Conservation (phyloP, 768 basidiomycete genomes). For the Favolaschia claudopus region DNA sequence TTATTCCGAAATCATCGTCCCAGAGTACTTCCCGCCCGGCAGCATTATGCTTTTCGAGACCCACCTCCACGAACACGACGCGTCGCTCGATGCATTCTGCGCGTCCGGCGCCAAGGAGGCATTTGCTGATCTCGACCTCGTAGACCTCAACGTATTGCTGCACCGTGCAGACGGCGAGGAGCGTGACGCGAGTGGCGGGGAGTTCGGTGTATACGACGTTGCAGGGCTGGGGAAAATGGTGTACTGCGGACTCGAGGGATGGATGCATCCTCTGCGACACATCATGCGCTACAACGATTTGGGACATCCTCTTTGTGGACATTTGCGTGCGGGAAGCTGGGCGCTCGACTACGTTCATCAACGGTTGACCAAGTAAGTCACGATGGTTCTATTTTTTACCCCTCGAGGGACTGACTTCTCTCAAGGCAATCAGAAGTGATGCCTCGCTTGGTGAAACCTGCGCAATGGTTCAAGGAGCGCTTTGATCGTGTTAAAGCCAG, state of each 20-base stretch:
- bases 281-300: constrained; percentile 93
- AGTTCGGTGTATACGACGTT: constrained; percentile 84
- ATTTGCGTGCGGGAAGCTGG: constrained; percentile 90
- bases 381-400: not conserved
- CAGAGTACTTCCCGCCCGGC: constrained; percentile 93
- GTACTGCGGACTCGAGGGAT: constrained; percentile 96
- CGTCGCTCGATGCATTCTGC: constrained; percentile 77
- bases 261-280: constrained; percentile 89
- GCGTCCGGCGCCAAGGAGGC: constrained; percentile 73
- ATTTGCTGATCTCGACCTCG: constrained; percentile 75
- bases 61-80: constrained; percentile 76
- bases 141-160: constrained; percentile 90
- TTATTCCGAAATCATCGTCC: constrained; percentile 82
- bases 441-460: constrained; percentile 74
- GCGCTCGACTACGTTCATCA: constrained; percentile 86
- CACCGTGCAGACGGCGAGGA: constrained; percentile 93
- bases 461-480: constrained; percentile 87
- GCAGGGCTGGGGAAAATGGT: constrained; percentile 77
- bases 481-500: constrained; percentile 79
- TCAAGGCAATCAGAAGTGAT: constrained; percentile 65
- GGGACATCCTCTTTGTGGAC: constrained; percentile 89
- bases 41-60: constrained; percentile 94
- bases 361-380: constrained; percentile 73
- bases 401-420: constrained; percentile 16
- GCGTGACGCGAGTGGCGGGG: constrained; percentile 82